A percentile compares a stretch with the other conserved stretches of the same genome.
These are phyloP conservation scores for Pilaira anomala DNA, from an alignment of 192 early-diverging fungal species.

Conservation along the genomic window DNA sequence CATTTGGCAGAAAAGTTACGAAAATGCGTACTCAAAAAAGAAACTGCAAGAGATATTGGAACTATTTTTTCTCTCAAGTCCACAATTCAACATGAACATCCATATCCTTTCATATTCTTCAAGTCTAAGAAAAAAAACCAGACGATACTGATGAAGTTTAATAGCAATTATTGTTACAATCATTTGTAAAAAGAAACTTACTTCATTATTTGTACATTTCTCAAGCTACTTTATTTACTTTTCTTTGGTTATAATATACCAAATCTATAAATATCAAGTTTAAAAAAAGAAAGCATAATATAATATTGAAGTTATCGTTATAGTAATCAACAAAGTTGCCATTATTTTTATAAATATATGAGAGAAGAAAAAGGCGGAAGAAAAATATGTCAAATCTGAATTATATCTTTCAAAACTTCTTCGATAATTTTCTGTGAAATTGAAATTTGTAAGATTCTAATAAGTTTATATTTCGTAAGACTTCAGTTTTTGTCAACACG, in stretches of 20 bases:
- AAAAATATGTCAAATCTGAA: too few relatives aligned
- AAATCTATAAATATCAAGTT: not conserved
- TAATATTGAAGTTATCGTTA: not conserved
- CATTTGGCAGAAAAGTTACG: not conserved
- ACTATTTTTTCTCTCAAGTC: conserved; percentile 7
- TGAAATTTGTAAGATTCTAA: too few relatives aligned
- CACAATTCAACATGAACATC: conserved; percentile 5
- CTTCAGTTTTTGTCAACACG: too few relatives aligned
- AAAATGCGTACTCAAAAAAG: conserved; percentile 2
- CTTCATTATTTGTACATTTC: conserved; percentile 4
- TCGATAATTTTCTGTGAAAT: too few relatives aligned
- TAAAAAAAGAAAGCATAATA: not conserved
- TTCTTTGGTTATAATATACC: not conserved
- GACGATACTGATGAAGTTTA: conserved; percentile 2
- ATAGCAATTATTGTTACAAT: conserved; percentile 2
- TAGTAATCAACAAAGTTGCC: not conserved
- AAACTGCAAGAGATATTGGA: not conserved
- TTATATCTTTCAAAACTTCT: too few relatives aligned
- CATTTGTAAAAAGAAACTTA: conserved; percentile 9
- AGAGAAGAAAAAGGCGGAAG: not conserved
- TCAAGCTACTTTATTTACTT: not conserved
- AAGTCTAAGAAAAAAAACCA: conserved; percentile 8
- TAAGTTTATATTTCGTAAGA: too few relatives aligned
- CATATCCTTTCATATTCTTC: conserved; percentile 2
- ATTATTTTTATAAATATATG: conserved; percentile 1